Evolutionary conservation across 305 asterid species (phyloP).

Genomic region (Solanum aculeatissimum): DNA sequence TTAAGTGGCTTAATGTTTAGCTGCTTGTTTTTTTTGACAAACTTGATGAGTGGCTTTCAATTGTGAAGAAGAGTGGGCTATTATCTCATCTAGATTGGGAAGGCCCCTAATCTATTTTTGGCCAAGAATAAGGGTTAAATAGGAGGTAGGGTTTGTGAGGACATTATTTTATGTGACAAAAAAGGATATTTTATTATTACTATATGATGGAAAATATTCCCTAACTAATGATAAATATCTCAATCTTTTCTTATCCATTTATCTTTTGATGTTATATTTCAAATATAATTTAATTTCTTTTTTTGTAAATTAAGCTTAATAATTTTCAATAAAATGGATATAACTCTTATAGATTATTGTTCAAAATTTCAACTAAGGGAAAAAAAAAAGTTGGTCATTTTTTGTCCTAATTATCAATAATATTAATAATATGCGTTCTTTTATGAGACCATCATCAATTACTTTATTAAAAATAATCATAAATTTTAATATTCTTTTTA

Average conservation of each 20-base stretch:
- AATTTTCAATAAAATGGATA: neutral
- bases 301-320: neutral
- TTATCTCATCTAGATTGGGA: neutral
- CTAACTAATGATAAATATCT: neutral
- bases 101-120: neutral
- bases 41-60: neutral
- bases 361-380: neutral
- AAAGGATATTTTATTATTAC: neutral
- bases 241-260: neutral
- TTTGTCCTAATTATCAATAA: too few species aligned
- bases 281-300: neutral
- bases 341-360: neutral
- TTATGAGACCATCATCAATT: too few species aligned
- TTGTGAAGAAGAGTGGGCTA: neutral
- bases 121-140: neutral
- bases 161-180: neutral
- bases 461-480: neutral
- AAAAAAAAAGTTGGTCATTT: neutral
- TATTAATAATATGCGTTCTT: too few species aligned
- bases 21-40: neutral
- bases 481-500: neutral
- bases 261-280: neutral
- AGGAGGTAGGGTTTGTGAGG: slow-evolving; percentile 9
- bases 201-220: neutral
- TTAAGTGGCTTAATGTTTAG: neutral